Evolutionary conservation across 2,329 filamentous ascomycete species (phyloP).

Genomic region (Aspergillus spinulosporus): DNA sequence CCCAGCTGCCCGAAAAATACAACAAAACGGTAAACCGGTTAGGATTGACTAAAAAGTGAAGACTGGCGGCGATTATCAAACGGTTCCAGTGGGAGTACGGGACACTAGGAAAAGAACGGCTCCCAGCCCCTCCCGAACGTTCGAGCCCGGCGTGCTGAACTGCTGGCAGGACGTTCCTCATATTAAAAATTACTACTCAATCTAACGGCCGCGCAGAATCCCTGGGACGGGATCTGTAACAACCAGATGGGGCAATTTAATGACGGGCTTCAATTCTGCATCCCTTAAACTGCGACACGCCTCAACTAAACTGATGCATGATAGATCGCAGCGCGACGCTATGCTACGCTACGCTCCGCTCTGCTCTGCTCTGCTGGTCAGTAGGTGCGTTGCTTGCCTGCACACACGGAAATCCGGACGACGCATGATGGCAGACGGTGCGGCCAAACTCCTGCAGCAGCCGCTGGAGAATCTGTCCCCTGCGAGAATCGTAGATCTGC

Average conservation of each 20-base stretch:
- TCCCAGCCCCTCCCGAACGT: conserved; percentile 21
- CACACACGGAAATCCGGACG: neutral
- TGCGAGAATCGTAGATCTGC: neutral
- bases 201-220: conserved; percentile 5
- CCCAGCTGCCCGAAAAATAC: neutral
- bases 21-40: conserved; percentile 1
- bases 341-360: too few species aligned
- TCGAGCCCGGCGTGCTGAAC: conserved; percentile 20
- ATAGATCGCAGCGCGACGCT: conserved; percentile 12
- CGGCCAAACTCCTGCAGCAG: too few species aligned
- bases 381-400: neutral
- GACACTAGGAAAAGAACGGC: conserved; percentile 23
- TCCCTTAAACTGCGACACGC: conserved; percentile 10
- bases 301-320: conserved; percentile 11
- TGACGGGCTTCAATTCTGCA: conserved; percentile 9
- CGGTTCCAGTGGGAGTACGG: conserved; percentile 21
- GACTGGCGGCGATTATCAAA: conserved; percentile 20
- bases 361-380: neutral
- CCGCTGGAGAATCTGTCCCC: neutral
- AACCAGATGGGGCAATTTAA: conserved; percentile 13
- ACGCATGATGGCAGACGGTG: neutral
- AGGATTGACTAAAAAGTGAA: conserved; percentile 3
- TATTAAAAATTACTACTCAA: neutral
- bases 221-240: conserved; percentile 14
- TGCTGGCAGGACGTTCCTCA: conserved; percentile 5